phyloP scores from a whole-genome alignment of 2,329 filamentous ascomycete species.

The Aspergillus hiratsukae region DNA sequence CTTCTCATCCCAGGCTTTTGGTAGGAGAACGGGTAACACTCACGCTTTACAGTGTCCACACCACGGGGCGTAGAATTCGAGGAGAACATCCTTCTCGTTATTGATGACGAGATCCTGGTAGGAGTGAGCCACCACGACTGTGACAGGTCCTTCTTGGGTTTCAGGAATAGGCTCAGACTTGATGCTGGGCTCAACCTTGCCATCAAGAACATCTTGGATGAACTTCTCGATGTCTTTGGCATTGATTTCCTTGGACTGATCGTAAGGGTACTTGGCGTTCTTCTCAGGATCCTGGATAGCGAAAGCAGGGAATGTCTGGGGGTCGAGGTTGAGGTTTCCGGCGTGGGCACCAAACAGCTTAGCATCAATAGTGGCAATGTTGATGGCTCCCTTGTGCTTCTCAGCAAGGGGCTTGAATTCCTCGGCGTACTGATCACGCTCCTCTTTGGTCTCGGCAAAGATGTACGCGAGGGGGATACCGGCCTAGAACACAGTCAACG shows the following conservation, averaged over 20 bases:
- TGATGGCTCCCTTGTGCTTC: conserved; percentile 89
- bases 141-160: conserved; percentile 83
- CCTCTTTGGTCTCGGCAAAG: conserved; percentile 87
- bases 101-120: conserved; percentile 91
- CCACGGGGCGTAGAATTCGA: conserved; percentile 97
- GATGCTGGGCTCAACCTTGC: conserved; percentile 92
- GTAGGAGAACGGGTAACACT: conserved; percentile 20
- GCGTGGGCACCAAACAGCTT: conserved; percentile 91
- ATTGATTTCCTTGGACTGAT: conserved; percentile 75
- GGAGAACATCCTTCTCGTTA: conserved; percentile 90
- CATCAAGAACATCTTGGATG: conserved; percentile 76
- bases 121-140: conserved; percentile 84
- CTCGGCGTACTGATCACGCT: conserved; percentile 73
- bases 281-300: conserved; percentile 93
- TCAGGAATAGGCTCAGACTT: conserved; percentile 98
- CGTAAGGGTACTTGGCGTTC: conserved; percentile 96
- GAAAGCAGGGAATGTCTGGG: conserved; percentile 93
- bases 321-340: conserved; percentile 93
- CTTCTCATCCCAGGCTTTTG: not conserved
- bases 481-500: conserved; percentile 44
- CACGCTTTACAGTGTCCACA: conserved; percentile 67
- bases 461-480: conserved; percentile 95
- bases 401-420: conserved; percentile 80
- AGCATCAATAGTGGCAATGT: conserved; percentile 97
- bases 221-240: conserved; percentile 71